phyloP scores from a whole-genome alignment of 805 yeast species.

The Kodamaea neixiangensis region DNA sequence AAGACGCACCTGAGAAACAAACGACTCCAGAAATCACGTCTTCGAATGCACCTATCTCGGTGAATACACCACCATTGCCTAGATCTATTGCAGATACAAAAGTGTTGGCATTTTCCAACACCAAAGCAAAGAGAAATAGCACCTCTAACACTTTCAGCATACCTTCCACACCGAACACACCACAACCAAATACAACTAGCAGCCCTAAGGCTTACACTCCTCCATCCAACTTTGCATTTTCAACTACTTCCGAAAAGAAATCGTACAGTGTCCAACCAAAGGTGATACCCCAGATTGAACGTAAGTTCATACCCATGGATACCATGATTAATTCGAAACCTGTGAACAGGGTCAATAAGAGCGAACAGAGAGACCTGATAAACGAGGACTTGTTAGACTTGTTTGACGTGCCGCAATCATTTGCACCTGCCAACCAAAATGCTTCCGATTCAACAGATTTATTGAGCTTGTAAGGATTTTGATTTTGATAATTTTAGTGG shows the following conservation, averaged over 20 bases:
- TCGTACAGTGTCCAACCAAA: slow-evolving; percentile 1
- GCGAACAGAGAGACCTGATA: background rate
- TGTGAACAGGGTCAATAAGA: background rate
- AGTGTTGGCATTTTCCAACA: background rate
- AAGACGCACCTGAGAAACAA: background rate
- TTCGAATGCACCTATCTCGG: no score
- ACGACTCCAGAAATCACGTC: background rate
- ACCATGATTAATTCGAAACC: background rate
- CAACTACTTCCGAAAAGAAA: background rate
- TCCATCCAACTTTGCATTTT: background rate
- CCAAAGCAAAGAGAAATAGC: background rate
- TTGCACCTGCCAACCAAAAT: background rate
- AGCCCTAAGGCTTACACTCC: background rate
- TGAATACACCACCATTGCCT: background rate
- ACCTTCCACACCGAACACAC: background rate
- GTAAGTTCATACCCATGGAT: slow-evolving; percentile 8
- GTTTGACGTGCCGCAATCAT: slow-evolving; percentile 7
- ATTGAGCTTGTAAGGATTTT: slow-evolving; percentile 5
- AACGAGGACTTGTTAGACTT: slow-evolving; percentile 13
- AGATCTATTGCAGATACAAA: background rate
- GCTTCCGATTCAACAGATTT: slow-evolving; percentile 3
- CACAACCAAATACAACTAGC: background rate
- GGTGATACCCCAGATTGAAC: slow-evolving; percentile 4
- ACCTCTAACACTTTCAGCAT: background rate
- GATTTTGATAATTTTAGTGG: no score